A percentile compares a stretch with the other conserved stretches of the same genome.
These are phyloP conservation scores for Fusarium udum DNA, from an alignment of 2,329 filamentous ascomycete species.

Conservation along the genomic window DNA sequence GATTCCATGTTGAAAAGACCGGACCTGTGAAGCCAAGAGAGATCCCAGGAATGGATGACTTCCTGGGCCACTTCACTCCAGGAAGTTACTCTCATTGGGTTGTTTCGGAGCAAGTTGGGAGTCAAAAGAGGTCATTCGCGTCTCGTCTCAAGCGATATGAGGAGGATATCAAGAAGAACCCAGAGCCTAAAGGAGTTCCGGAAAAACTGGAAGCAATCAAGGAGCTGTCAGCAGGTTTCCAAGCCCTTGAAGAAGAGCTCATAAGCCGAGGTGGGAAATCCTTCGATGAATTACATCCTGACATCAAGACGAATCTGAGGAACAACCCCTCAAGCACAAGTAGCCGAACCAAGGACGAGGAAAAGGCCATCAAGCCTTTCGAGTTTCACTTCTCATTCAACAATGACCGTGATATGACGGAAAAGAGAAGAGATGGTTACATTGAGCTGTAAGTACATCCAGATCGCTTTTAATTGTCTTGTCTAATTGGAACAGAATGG, in stretches of 20 bases:
- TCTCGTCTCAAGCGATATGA: slow-evolving; percentile 45
- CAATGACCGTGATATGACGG: slow-evolving; percentile 64
- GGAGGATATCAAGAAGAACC: slow-evolving; percentile 30
- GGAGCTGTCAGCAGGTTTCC: slow-evolving; percentile 25
- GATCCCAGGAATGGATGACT: slow-evolving; percentile 58
- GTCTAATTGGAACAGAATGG: slow-evolving; percentile 59
- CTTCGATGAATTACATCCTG: slow-evolving; percentile 71
- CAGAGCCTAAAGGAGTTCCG: slow-evolving; percentile 34
- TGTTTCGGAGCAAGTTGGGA: slow-evolving; percentile 52
- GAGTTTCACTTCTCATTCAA: slow-evolving; percentile 61
- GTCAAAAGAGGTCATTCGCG: slow-evolving; percentile 46
- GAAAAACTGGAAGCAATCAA: slow-evolving; percentile 67
- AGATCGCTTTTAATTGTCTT: not conserved
- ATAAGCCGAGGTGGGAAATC: slow-evolving; percentile 69
- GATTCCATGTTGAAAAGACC: slow-evolving; percentile 49
- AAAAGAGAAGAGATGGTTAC: slow-evolving; percentile 66
- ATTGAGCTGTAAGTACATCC: slow-evolving; percentile 63
- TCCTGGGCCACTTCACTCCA: slow-evolving; percentile 59
- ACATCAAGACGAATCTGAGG: slow-evolving; percentile 48
- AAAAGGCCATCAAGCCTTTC: slow-evolving; percentile 52
- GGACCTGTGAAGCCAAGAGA: slow-evolving; percentile 38
- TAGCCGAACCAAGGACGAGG: not conserved
- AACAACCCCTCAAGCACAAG: not conserved
- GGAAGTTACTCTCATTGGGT: slow-evolving; percentile 71
- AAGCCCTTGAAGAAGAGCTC: slow-evolving; percentile 52